Conservation (phyloP, 345 rosid genomes). For the Mallotus nudiflorus region DNA sequence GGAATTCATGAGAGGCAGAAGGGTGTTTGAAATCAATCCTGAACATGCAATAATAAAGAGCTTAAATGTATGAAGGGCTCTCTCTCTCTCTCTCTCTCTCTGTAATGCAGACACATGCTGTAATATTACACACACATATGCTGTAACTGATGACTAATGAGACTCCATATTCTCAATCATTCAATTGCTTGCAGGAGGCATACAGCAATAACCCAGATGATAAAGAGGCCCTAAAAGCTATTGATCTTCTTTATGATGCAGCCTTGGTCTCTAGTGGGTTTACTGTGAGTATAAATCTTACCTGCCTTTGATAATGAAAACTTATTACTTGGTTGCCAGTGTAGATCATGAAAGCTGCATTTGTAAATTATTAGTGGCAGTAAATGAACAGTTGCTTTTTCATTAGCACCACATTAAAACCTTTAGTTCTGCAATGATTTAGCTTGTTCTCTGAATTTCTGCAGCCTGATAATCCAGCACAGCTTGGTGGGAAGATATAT, state of each 20-base stretch:
- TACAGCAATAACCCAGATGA: constrained; percentile 64
- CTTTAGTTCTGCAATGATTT: neutral
- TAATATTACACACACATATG: no score
- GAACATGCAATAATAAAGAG: constrained; percentile 75
- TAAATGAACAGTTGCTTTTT: neutral
- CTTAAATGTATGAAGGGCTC: constrained; percentile 47
- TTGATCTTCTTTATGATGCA: constrained; percentile 88
- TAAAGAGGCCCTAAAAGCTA: constrained; percentile 73
- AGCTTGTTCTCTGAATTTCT: neutral
- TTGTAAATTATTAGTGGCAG: neutral
- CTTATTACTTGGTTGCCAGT: neutral
- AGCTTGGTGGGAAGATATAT: constrained; percentile 94
- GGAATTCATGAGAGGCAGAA: constrained; percentile 95
- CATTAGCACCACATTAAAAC: neutral
- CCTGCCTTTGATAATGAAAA: neutral
- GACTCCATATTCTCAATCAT: neutral
- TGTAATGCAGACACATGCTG: neutral
- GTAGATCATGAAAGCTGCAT: neutral
- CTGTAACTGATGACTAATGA: neutral
- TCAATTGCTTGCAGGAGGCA: constrained; percentile 60
- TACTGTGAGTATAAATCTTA: constrained; percentile 55
- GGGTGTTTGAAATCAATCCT: constrained; percentile 96
- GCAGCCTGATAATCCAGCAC: constrained; percentile 96
- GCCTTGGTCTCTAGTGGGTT: constrained; percentile 94
- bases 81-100: neutral